phyloP scores from a whole-genome alignment of 345 rosid genomes.

The Erodium maritimum region DNA sequence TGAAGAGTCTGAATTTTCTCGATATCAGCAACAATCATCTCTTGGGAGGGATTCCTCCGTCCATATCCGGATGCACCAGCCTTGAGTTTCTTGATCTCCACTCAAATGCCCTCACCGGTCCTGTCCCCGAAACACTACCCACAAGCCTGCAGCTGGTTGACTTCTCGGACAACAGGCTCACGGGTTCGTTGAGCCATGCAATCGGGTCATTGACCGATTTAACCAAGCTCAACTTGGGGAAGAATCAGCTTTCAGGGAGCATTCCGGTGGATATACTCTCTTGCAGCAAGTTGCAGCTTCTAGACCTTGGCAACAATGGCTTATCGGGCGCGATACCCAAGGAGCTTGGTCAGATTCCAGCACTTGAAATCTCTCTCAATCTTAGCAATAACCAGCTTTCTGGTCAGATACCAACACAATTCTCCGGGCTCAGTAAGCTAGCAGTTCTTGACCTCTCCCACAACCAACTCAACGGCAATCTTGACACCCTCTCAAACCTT shows the following conservation, averaged over 20 bases:
- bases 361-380: slow-evolving; percentile 74
- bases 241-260: slow-evolving; percentile 52
- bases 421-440: slow-evolving; percentile 65
- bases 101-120: slow-evolving; percentile 62
- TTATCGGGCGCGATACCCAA: slow-evolving; percentile 69
- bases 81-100: slow-evolving; percentile 85
- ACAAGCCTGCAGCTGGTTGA: slow-evolving; percentile 54
- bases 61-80: slow-evolving; percentile 49
- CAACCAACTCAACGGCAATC: slow-evolving; percentile 55
- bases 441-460: slow-evolving; percentile 79
- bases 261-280: slow-evolving; percentile 64
- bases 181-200: slow-evolving; percentile 39
- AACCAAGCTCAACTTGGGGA: slow-evolving; percentile 64
- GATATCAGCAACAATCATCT: slow-evolving; percentile 63
- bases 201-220: slow-evolving; percentile 58
- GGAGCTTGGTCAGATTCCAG: slow-evolving; percentile 59
- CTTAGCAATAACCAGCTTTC: slow-evolving; percentile 70
- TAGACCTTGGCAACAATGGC: slow-evolving; percentile 61
- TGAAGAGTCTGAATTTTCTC: slow-evolving; percentile 55
- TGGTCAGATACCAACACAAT: slow-evolving; percentile 54
- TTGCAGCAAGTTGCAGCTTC: slow-evolving; percentile 62
- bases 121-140: slow-evolving; percentile 62
- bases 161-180: slow-evolving; percentile 56
- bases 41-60: slow-evolving; percentile 49
- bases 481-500: slow-evolving; percentile 46